phyloP scores from a whole-genome alignment of 2,329 filamentous ascomycete genomes.

The Verticillium dahliae region DNA sequence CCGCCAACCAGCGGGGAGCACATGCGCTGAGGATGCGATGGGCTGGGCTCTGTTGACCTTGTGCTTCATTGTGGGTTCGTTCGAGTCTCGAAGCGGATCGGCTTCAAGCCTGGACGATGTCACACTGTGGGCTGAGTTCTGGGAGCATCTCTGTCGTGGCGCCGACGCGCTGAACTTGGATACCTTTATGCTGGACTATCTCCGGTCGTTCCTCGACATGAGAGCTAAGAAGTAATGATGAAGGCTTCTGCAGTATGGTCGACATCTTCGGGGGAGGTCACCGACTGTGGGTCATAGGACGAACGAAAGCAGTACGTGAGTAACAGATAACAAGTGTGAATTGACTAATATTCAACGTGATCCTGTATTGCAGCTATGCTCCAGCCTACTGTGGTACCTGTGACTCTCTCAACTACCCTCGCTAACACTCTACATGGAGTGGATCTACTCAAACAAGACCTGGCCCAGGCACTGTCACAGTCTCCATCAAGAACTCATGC shows the following conservation, averaged over 20 bases:
- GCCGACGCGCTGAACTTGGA: background rate
- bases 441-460: background rate
- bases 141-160: background rate
- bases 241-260: background rate
- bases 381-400: no score
- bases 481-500: background rate
- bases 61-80: constrained; percentile 24
- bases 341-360: no score
- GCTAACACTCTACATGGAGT: no score
- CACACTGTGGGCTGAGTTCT: background rate
- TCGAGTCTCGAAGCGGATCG: constrained; percentile 7
- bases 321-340: no score
- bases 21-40: constrained; percentile 19
- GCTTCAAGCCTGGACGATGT: background rate
- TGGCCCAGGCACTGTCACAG: background rate
- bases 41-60: constrained; percentile 24
- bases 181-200: background rate
- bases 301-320: no score
- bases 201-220: background rate
- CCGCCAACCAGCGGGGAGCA: constrained; percentile 26
- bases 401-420: no score
- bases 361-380: no score
- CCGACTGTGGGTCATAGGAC: no score
- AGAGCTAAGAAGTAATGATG: background rate
- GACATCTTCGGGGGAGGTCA: no score